Evolutionary conservation across 2,329 filamentous ascomycete species (phyloP).

Genomic region (Colletotrichum sp.): DNA sequence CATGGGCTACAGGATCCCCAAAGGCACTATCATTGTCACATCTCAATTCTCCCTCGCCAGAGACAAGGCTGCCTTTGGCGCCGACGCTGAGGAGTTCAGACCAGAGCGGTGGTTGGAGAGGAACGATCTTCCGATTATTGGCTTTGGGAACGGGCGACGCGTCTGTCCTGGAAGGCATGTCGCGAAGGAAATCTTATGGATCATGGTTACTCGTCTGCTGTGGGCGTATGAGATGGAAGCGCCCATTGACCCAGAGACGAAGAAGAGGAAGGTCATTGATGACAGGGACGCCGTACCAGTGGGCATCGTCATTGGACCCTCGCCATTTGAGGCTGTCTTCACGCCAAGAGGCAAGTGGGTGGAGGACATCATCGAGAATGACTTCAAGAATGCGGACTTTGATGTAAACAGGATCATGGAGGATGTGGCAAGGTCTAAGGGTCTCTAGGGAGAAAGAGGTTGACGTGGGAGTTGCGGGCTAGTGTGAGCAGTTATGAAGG

Average conservation of each 20-base stretch:
- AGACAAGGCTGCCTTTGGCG: constrained; percentile 47
- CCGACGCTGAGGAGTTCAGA: constrained; percentile 47
- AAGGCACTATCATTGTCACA: constrained; percentile 39
- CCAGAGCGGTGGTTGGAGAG: constrained; percentile 53
- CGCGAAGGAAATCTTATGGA: constrained; percentile 49
- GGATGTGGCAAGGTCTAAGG: background rate
- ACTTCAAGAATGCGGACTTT: background rate
- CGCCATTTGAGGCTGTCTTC: background rate
- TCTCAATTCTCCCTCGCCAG: constrained; percentile 44
- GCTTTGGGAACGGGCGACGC: constrained; percentile 47
- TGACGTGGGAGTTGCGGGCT: background rate
- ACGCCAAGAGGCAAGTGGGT: background rate
- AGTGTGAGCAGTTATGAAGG: rapidly evolving
- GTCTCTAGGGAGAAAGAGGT: background rate
- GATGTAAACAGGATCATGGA: background rate
- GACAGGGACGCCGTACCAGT: background rate
- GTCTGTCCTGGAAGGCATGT: constrained; percentile 50
- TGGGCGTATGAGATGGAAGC: constrained; percentile 53
- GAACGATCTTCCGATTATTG: constrained; percentile 12
- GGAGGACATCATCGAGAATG: background rate
- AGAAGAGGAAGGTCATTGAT: background rate
- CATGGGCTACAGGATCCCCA: constrained; percentile 31
- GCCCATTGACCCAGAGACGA: background rate
- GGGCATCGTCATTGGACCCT: background rate
- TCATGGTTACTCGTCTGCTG: constrained; percentile 45